These are phyloP conservation scores for Leersia perrieri DNA, from an alignment of 176 grass and related monocot genomes.

Conservation along the genomic window DNA sequence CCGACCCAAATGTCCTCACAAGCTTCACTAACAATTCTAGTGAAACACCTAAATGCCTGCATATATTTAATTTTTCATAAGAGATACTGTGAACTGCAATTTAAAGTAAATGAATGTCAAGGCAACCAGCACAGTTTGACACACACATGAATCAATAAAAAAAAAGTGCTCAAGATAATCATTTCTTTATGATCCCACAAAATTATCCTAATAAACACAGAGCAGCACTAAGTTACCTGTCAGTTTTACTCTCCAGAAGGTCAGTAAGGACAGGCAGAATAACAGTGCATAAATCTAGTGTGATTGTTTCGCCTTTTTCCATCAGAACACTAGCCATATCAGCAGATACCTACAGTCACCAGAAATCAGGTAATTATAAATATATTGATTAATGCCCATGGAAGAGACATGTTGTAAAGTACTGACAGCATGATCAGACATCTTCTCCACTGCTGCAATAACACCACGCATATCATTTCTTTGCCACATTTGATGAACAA, in stretches of 20 bases:
- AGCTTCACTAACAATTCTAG: constrained; percentile 84
- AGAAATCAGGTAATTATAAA: constrained; percentile 27
- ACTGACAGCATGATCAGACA: constrained; percentile 92
- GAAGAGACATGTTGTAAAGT: constrained; percentile 3
- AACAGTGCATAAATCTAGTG: constrained; percentile 84
- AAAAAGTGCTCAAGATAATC: not conserved
- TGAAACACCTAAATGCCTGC: constrained; percentile 69
- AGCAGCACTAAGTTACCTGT: constrained; percentile 54
- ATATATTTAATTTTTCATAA: constrained; percentile 10
- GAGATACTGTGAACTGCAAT: not conserved
- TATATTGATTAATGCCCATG: not conserved
- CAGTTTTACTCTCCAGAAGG: constrained; percentile 93
- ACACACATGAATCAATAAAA: too few species aligned
- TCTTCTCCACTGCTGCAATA: constrained; percentile 73
- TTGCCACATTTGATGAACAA: constrained; percentile 89
- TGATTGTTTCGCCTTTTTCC: constrained; percentile 79
- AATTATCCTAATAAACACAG: not conserved
- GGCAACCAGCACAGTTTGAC: not conserved
- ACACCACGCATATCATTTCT: constrained; percentile 88
- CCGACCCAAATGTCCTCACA: constrained; percentile 75
- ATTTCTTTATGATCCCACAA: not conserved
- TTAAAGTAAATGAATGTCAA: not conserved
- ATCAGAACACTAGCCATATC: constrained; percentile 76
- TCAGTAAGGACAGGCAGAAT: constrained; percentile 62
- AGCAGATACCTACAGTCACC: constrained; percentile 66